Evolutionary conservation across 1,284 basidiomycete species (phyloP).

Genomic region (Marasmius tenuissimus): DNA sequence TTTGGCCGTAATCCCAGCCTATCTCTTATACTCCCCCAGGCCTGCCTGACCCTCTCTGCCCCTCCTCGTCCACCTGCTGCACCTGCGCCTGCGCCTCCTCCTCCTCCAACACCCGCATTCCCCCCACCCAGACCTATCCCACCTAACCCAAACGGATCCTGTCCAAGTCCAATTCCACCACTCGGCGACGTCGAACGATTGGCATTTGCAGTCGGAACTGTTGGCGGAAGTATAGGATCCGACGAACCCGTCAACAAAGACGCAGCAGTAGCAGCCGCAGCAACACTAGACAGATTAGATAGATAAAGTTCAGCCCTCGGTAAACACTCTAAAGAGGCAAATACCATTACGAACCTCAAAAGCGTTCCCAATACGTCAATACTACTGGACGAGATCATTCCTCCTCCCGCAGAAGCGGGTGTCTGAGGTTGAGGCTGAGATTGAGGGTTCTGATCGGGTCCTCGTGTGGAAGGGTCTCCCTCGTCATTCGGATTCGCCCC

Average conservation of each 20-base stretch:
- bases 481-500: neutral
- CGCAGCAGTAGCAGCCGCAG: slow-evolving; percentile 78
- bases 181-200: slow-evolving; percentile 8
- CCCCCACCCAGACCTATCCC: too few relatives aligned
- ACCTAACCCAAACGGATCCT: neutral
- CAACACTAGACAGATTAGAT: slow-evolving; percentile 50
- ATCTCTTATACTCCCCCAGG: slow-evolving; percentile 67
- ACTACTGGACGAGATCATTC: slow-evolving; percentile 60
- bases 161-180: slow-evolving; percentile 6
- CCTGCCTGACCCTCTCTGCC: slow-evolving; percentile 49
- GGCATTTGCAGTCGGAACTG: slow-evolving; percentile 30
- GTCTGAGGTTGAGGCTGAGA: slow-evolving; percentile 22
- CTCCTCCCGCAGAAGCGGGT: neutral
- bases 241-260: slow-evolving; percentile 66
- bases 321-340: neutral
- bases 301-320: slow-evolving; percentile 9
- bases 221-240: slow-evolving; percentile 57
- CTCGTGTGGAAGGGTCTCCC: neutral
- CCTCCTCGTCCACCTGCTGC: slow-evolving; percentile 7
- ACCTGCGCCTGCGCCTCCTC: slow-evolving; percentile 15
- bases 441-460: slow-evolving; percentile 13
- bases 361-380: slow-evolving; percentile 79
- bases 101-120: neutral
- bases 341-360: slow-evolving; percentile 51
- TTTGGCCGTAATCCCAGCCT: slow-evolving; percentile 50